Evolutionary conservation across 371 early-diverging fungal genomes (phyloP).

Genomic region (Dinochytrium kinnereticum): DNA sequence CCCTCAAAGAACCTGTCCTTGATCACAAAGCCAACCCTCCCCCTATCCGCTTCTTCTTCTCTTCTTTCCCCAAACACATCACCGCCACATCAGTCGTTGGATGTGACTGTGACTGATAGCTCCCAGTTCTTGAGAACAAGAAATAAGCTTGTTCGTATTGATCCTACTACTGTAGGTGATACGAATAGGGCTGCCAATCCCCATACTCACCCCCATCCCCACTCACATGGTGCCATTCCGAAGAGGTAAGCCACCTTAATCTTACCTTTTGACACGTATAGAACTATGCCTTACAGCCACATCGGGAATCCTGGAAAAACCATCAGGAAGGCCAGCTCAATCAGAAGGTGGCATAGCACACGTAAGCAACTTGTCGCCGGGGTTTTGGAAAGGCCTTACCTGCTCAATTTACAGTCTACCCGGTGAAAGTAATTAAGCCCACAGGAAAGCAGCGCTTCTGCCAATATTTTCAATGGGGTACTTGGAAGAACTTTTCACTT

Average conservation of each 20-base stretch:
- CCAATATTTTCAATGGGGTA: constrained; percentile 1
- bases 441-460: background rate
- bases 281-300: background rate
- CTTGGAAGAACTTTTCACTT: background rate
- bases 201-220: too few relatives aligned
- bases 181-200: too few relatives aligned
- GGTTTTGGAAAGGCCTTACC: background rate
- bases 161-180: too few relatives aligned
- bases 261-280: background rate
- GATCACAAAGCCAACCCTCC: background rate
- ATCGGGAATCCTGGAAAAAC: background rate
- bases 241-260: background rate
- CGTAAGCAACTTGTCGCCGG: background rate
- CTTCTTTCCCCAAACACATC: background rate
- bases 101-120: background rate
- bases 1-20: background rate
- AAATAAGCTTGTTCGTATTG: background rate
- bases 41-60: too few relatives aligned
- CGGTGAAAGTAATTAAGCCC: background rate
- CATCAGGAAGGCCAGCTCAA: background rate
- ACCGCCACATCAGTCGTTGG: background rate
- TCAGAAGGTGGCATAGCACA: background rate
- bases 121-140: background rate
- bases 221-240: too few relatives aligned
- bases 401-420: background rate